These are phyloP conservation scores for Boletales sp. DNA, from an alignment of 768 basidiomycete genomes.

Conservation along the genomic window DNA sequence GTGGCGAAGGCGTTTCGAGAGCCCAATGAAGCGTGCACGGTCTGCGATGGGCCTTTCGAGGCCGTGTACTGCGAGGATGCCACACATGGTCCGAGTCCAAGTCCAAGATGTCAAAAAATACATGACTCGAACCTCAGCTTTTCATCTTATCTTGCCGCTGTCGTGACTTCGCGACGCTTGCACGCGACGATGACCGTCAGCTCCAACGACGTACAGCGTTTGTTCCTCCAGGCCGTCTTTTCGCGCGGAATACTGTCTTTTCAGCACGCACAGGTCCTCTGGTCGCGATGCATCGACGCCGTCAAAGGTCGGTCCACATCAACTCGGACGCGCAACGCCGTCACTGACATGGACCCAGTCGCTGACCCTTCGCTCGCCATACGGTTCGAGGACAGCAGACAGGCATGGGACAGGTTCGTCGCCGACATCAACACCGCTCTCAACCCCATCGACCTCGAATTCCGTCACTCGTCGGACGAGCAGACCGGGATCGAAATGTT, in stretches of 20 bases:
- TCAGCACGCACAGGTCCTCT: slow-evolving; percentile 60
- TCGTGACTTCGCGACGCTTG: too few relatives aligned
- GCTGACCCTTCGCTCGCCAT: slow-evolving; percentile 51
- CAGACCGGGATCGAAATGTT: slow-evolving; percentile 59
- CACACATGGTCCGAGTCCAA: slow-evolving; percentile 62
- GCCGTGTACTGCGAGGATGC: slow-evolving; percentile 85
- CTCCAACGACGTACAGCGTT: slow-evolving; percentile 63
- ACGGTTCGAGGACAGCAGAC: slow-evolving; percentile 36
- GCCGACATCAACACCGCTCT: slow-evolving; percentile 56
- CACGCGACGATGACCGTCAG: slow-evolving; percentile 36
- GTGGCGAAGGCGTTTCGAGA: slow-evolving; percentile 88
- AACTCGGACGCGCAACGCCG: neutral
- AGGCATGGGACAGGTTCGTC: slow-evolving; percentile 61
- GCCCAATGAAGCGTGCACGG: slow-evolving; percentile 72
- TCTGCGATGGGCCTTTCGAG: slow-evolving; percentile 66
- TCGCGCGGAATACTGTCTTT: slow-evolving; percentile 68
- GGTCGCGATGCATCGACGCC: slow-evolving; percentile 62
- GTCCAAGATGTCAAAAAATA: too few relatives aligned
- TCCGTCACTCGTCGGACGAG: slow-evolving; percentile 63
- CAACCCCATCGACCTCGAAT: slow-evolving; percentile 69
- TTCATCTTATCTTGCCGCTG: neutral
- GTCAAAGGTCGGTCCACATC: slow-evolving; percentile 51
- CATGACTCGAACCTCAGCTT: neutral
- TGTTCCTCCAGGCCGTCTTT: slow-evolving; percentile 77
- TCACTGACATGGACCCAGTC: slow-evolving; percentile 35